These are phyloP conservation scores for Aspergillus neoniger DNA, from an alignment of 2,329 filamentous ascomycete genomes.

Conservation along the genomic window DNA sequence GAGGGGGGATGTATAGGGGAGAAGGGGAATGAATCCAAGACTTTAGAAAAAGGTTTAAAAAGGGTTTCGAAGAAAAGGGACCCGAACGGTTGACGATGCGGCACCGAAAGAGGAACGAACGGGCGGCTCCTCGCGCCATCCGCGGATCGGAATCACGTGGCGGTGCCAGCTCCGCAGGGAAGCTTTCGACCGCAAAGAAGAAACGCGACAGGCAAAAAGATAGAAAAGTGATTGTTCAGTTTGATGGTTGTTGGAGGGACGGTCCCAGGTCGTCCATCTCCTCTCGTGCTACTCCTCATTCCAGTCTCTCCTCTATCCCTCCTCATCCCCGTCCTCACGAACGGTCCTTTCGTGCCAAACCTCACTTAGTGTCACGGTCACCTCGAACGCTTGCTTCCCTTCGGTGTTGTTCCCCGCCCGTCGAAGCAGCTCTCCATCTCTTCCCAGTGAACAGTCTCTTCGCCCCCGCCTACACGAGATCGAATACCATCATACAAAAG, in stretches of 20 bases:
- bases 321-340: slow-evolving; percentile 1
- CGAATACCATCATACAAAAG: background rate
- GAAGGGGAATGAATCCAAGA: background rate
- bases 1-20: background rate
- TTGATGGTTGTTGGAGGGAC: background rate
- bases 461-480: background rate
- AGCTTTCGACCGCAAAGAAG: slow-evolving; percentile 17
- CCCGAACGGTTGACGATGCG: slow-evolving; percentile 2
- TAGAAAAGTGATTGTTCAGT: background rate
- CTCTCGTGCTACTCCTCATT: background rate
- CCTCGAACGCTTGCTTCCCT: background rate
- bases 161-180: slow-evolving; percentile 15
- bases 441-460: background rate
- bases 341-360: background rate
- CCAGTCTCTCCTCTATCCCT: background rate
- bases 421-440: background rate
- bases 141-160: slow-evolving; percentile 19
- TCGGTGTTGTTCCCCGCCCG: background rate
- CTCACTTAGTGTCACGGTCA: background rate
- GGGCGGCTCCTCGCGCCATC: background rate
- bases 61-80: background rate
- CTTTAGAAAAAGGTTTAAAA: slow-evolving; percentile 4
- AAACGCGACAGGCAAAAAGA: slow-evolving; percentile 15
- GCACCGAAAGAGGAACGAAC: background rate
- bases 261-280: background rate